Evolutionary conservation across 2,329 filamentous ascomycete genomes (phyloP).

Genomic region (Botryotinia calthae): DNA sequence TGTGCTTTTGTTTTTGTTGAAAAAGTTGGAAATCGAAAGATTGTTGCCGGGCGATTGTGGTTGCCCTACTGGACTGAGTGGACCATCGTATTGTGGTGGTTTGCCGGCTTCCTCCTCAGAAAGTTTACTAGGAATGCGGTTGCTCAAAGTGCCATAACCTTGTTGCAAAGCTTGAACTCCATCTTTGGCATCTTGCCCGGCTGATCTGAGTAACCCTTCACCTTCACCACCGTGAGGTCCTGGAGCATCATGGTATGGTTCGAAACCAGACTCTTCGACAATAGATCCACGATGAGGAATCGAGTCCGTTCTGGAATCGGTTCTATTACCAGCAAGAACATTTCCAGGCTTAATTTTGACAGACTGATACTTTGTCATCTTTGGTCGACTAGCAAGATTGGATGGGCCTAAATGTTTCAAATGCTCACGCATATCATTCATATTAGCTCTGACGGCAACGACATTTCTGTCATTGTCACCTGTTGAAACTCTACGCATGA

Average conservation of each 20-base stretch:
- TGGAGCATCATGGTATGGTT: slow-evolving; percentile 33
- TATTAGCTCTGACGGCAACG: slow-evolving; percentile 57
- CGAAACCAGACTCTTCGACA: slow-evolving; percentile 43
- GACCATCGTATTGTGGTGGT: background rate
- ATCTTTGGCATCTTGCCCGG: slow-evolving; percentile 59
- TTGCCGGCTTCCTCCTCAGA: background rate
- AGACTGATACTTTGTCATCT: slow-evolving; percentile 58
- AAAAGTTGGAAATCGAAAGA: slow-evolving; percentile 7
- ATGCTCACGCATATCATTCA: slow-evolving; percentile 62
- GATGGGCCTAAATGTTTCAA: slow-evolving; percentile 65
- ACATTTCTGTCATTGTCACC: slow-evolving; percentile 53
- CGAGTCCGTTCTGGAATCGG: slow-evolving; percentile 39
- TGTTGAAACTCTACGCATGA: slow-evolving; percentile 55
- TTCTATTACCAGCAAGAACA: slow-evolving; percentile 14
- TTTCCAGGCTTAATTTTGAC: slow-evolving; percentile 63
- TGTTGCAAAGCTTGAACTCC: slow-evolving; percentile 60
- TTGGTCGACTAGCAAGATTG: slow-evolving; percentile 63
- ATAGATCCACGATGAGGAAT: slow-evolving; percentile 42
- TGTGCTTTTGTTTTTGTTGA: slow-evolving; percentile 28
- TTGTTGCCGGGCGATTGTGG: background rate
- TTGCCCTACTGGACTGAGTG: slow-evolving; percentile 10
- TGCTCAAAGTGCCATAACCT: slow-evolving; percentile 50
- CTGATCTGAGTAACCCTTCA: slow-evolving; percentile 51
- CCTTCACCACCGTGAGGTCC: slow-evolving; percentile 52
- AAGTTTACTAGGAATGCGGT: background rate